A percentile compares a stretch with the other conserved stretches of the same genome.
These are phyloP conservation scores for Pestalotiopsis sp. DNA, from an alignment of 2,329 filamentous ascomycete genomes.

Conservation along the genomic window DNA sequence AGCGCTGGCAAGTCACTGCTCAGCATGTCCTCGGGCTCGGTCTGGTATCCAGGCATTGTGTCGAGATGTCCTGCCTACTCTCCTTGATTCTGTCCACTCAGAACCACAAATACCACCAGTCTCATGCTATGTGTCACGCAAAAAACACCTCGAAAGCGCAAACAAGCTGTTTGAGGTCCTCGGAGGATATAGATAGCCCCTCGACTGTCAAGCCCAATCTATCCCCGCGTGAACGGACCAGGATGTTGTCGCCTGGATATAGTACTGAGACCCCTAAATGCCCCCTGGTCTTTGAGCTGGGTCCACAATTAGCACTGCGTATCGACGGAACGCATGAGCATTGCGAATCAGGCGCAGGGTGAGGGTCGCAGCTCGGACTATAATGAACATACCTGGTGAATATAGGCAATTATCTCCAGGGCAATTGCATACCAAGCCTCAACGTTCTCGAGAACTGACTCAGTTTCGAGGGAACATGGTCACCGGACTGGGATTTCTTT, in stretches of 20 bases:
- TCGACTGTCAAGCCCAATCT: not conserved
- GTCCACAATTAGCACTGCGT: constrained; percentile 26
- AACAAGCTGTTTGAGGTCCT: not conserved
- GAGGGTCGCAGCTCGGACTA: constrained; percentile 10
- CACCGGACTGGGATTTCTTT: not conserved
- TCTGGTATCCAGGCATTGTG: constrained; percentile 60
- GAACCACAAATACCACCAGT: not conserved
- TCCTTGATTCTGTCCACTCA: not conserved
- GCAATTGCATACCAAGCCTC: not conserved
- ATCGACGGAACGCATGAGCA: constrained; percentile 15
- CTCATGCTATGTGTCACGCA: not conserved
- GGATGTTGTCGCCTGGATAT: not conserved
- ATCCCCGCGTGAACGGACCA: not conserved
- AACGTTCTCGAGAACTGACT: not conserved
- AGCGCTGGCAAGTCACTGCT: constrained; percentile 66
- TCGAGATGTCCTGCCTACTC: not conserved
- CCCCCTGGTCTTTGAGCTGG: constrained; percentile 24
- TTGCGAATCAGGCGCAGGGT: not conserved
- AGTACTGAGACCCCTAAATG: constrained; percentile 12
- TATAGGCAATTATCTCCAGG: not conserved
- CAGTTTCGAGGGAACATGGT: constrained; percentile 1
- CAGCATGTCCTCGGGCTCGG: constrained; percentile 56
- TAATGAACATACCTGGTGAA: not conserved
- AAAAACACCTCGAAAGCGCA: not conserved
- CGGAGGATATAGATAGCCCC: not conserved